Evolutionary conservation across 371 early-diverging fungal species (phyloP), one percentile per base, ranked within the genome.

Genomic region (Capillidium heterosporum): DNA sequence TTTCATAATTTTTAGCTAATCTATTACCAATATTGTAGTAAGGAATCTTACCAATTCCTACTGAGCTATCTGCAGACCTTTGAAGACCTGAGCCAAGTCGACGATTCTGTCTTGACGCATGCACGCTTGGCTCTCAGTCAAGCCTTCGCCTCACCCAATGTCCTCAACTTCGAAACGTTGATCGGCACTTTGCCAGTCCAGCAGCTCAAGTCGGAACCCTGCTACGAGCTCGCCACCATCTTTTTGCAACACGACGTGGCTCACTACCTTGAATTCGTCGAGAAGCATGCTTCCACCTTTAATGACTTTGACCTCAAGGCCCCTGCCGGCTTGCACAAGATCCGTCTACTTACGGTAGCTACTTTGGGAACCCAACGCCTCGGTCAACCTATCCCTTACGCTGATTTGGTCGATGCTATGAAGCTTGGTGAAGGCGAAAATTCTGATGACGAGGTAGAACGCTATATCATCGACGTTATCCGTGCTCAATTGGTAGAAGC

Each of bases 401-500:
- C 64, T 49, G 73, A 75, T 23, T 80, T 95, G 54, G 81, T 88
- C 48, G 70, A 73, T 48, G 79, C 76, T 5, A 71, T 93, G 48
- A 79, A 79, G 59, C 78, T 93, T 50, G 67, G 72, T 10, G 81
- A 78, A 57, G 78, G 73, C n/a, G 89, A 91, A 40, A 89, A 91
- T 5, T 92, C 92, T 71, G 67, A 88, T 74, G 89, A 89, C 88
- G 82, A 90, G 23, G 91, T 95, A 68, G 32, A 54, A 42, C 10
- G 10, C 13, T 41, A 17, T 28, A 21, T 59, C 7, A 40, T 47
- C 19, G 19, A 23, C 65, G 81, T 78, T 13, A 90, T 93, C 57
- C 87, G 91, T 29, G 82, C 87, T 32, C 89, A 89, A 46, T 73
- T 95, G 57, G 78, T 92, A n/a, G 91, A 92, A 66, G 93, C 89